These are phyloP conservation scores for Russula sp. DNA, from an alignment of 768 basidiomycete species.

Conservation along the genomic window DNA sequence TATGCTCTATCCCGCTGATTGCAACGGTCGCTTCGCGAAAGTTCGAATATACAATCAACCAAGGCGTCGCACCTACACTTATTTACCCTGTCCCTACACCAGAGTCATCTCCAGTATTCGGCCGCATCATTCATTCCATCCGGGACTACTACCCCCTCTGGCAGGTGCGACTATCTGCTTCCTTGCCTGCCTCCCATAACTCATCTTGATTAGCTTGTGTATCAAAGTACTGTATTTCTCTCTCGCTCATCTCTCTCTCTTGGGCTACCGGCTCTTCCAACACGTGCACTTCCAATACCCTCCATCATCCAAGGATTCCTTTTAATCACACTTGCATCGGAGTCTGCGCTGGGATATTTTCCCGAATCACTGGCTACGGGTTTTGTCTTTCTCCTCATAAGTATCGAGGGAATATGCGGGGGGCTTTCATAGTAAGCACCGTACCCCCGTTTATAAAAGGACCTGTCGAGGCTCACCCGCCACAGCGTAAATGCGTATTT, in stretches of 20 bases:
- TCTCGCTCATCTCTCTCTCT: slow-evolving; percentile 88
- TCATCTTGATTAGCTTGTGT: slow-evolving; percentile 52
- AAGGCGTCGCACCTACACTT: slow-evolving; percentile 88
- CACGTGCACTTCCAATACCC: slow-evolving; percentile 62
- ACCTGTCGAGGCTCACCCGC: background rate
- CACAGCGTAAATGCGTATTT: slow-evolving; percentile 82
- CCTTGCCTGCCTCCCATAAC: background rate
- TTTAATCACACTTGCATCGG: slow-evolving; percentile 53
- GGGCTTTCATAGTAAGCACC: slow-evolving; percentile 82
- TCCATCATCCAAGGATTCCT: slow-evolving; percentile 68
- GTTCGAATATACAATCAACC: slow-evolving; percentile 89
- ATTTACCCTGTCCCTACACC: slow-evolving; percentile 76
- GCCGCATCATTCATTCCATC: slow-evolving; percentile 73
- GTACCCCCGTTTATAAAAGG: slow-evolving; percentile 7
- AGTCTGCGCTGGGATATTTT: slow-evolving; percentile 67
- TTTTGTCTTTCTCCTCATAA: slow-evolving; percentile 70
- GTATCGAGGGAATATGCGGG: slow-evolving; percentile 87
- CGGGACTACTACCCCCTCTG: slow-evolving; percentile 95
- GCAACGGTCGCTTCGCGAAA: slow-evolving; percentile 29
- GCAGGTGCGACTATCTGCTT: slow-evolving; percentile 52
- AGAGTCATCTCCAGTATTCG: slow-evolving; percentile 54
- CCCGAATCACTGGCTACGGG: slow-evolving; percentile 41
- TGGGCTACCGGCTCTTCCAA: slow-evolving; percentile 74
- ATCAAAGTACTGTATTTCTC: slow-evolving; percentile 87
- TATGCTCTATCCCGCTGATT: slow-evolving; percentile 4